Base-by-base conservation (phyloP, 23 red algal genomes). In the Gracilariopsis chorda region DNA sequence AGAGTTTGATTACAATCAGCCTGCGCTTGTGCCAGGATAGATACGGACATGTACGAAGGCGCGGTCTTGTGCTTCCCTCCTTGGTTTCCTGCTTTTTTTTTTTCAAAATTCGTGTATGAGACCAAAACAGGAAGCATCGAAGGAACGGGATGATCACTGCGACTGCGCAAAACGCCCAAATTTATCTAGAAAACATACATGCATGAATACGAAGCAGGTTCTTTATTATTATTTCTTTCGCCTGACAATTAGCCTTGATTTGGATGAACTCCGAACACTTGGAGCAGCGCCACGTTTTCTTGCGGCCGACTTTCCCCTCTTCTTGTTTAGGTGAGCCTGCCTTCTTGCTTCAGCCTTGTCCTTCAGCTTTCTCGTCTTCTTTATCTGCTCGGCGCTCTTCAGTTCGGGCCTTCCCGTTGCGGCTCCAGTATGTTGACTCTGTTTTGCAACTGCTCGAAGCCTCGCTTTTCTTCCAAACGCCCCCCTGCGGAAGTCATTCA, bases 321-420 rank as follows among this genome's bases (percentile, higher is more conserved):
- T 91, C 36, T 82, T 76, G 28, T 40, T 89, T 9, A 32, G 27
- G 17, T 65, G 51, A 27, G 71, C 70, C 73, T 40, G 12, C 29
- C 70, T 48, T 7, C 91, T 80, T 19, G 91, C 91, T 37, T 85
- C 91, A 19, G 78, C 82, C 21, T 86, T 85, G 21, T 60, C 71
- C 33, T 80, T 94, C 12, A 86, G 47, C 58, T 94, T 94, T 21
- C 91, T 80, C 19, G 78, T 65, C 53, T 94, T 94, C 35, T 77
- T 79, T 17, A 94, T 86, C 57, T 94, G 62, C 13, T 71, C 91
- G 24, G 25, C 36, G 3, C 20, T 87, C 13, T 80, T 85, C 34
- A 94, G 53, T 78, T 87, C 91, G 45, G 32, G 52, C 23, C 75
- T 46, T 13, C 13, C 58, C 24, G 45, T 69, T 11, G 9, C 47